Evolutionary conservation across 805 yeast species (phyloP).

Genomic region (Yarrowia yakushimensis): DNA sequence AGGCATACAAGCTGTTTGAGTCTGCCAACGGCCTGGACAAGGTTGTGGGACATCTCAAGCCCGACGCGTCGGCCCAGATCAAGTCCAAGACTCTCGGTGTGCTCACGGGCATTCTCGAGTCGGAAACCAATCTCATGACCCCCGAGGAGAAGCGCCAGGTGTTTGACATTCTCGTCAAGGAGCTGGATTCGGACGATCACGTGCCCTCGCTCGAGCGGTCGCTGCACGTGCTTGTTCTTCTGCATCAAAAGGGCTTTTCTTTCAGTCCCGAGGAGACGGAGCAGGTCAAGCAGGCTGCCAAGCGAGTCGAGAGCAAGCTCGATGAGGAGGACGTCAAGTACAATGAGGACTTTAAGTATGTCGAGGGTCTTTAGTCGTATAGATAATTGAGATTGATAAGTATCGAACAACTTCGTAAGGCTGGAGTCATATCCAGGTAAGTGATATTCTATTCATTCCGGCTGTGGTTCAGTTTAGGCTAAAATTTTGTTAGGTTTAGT

Average conservation of each 20-base stretch:
- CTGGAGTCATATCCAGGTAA: too few species aligned
- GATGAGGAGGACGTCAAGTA: constrained; percentile 22
- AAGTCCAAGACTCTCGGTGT: constrained; percentile 29
- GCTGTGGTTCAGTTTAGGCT: too few species aligned
- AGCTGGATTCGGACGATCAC: constrained; percentile 29
- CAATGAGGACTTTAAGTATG: constrained; percentile 21
- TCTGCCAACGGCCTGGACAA: constrained; percentile 60
- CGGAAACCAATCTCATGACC: constrained; percentile 30
- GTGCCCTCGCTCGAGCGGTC: constrained; percentile 37
- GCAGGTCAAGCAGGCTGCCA: constrained; percentile 12
- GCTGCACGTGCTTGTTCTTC: constrained; percentile 31
- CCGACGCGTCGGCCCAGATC: constrained; percentile 19
- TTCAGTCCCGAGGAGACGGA: constrained; percentile 21
- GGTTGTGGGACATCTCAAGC: constrained; percentile 37
- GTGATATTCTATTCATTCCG: too few species aligned
- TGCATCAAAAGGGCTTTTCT: constrained; percentile 27
- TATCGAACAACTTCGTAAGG: too few species aligned
- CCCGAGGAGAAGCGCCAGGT: constrained; percentile 26
- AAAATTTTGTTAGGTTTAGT: too few species aligned
- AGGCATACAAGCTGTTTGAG: constrained; percentile 55
- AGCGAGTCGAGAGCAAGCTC: neutral
- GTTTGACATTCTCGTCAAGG: constrained; percentile 24
- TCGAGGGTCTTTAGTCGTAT: constrained; percentile 24
- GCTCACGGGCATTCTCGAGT: constrained; percentile 28
- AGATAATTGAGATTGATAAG: too few species aligned